A percentile compares a stretch with the other conserved stretches of the same genome.
These are phyloP conservation scores for Didymella glomerata DNA, from an alignment of 2,329 filamentous ascomycete genomes.

Conservation along the genomic window DNA sequence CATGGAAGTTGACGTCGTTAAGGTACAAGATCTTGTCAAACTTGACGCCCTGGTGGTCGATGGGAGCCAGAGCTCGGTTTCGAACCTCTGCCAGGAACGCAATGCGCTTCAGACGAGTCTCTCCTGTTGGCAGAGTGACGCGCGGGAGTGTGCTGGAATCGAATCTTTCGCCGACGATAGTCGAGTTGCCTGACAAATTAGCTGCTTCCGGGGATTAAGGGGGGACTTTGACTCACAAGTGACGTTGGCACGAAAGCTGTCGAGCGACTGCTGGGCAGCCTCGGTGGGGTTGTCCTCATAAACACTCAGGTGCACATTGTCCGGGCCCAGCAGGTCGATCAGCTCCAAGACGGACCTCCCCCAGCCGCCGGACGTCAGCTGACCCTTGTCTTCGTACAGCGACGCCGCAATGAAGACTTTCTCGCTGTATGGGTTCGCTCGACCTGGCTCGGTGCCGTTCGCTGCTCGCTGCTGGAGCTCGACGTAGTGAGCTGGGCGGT, in stretches of 20 bases:
- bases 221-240: slow-evolving; percentile 47
- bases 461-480: slow-evolving; percentile 50
- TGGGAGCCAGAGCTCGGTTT: slow-evolving; percentile 72
- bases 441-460: slow-evolving; percentile 39
- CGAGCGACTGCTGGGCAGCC: slow-evolving; percentile 63
- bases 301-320: slow-evolving; percentile 75
- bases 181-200: slow-evolving; percentile 50
- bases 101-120: slow-evolving; percentile 73
- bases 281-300: slow-evolving; percentile 75
- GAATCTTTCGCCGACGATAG: slow-evolving; percentile 68
- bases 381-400: slow-evolving; percentile 70
- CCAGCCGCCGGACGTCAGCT: slow-evolving; percentile 70
- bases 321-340: slow-evolving; percentile 70
- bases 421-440: slow-evolving; percentile 65
- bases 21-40: slow-evolving; percentile 68
- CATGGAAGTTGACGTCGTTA: slow-evolving; percentile 73
- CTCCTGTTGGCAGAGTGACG: slow-evolving; percentile 69
- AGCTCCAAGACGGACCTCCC: slow-evolving; percentile 67
- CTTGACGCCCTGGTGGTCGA: slow-evolving; percentile 64
- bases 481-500: slow-evolving; percentile 62
- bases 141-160: slow-evolving; percentile 65
- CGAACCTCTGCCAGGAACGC: slow-evolving; percentile 76
- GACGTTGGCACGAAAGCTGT: slow-evolving; percentile 60
- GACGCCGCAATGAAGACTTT: slow-evolving; percentile 78
- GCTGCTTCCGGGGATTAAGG: slow-evolving; percentile 3